Base-by-base conservation (phyloP, 1,284 basidiomycete species). In the Ceratorhiza oryzae-sativae region DNA sequence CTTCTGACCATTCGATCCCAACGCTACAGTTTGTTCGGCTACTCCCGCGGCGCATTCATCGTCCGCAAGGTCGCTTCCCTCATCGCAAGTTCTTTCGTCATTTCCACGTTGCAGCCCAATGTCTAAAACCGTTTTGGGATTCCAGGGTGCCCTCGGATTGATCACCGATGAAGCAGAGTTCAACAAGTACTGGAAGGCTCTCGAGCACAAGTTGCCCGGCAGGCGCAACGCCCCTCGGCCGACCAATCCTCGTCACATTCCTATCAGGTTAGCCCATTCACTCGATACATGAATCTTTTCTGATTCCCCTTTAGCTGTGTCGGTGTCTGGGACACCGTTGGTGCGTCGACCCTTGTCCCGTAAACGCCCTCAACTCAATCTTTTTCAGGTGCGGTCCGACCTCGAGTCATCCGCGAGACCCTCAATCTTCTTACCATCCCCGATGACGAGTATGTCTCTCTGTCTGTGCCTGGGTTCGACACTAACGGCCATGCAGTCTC, bases 61-160 rank as follows among this genome's bases (percentile, higher is more conserved):
- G 73, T 61, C 25, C 71, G 73, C 25, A 74, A 72, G 46, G 73
- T 74, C 20, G 73, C 73, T 15, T 51, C 46, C 4, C 32, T 74
- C 1, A 72, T 74, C 25, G 73, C 73, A 46, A 25, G 73, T 70
- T n/a, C 42, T 45, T 45, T 45, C 42, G 42, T 45, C 42, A 45
- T 45, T 45, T 45, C 6, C 42, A 45, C 42, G 42, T 45, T 45
- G 42, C 42, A 18, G 9, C 3, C 15, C 42, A 18, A 10, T 45
- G 42, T 45, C 42, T 45, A 45, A 45, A 45, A 10, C 42, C 9
- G 42, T 10, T 45, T 45, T 45, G 6, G 42, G 10, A 13, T 45
- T 45, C 10, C 10, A 71, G 68, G 55, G 27, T 34, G 42, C 46
- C 13, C 45, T 56, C 18, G 68, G 68, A n/a, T 46, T 60, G 48